These are phyloP conservation scores for Diplosphaera chodatii DNA, from an alignment of 139 green algal species.

Conservation along the genomic window DNA sequence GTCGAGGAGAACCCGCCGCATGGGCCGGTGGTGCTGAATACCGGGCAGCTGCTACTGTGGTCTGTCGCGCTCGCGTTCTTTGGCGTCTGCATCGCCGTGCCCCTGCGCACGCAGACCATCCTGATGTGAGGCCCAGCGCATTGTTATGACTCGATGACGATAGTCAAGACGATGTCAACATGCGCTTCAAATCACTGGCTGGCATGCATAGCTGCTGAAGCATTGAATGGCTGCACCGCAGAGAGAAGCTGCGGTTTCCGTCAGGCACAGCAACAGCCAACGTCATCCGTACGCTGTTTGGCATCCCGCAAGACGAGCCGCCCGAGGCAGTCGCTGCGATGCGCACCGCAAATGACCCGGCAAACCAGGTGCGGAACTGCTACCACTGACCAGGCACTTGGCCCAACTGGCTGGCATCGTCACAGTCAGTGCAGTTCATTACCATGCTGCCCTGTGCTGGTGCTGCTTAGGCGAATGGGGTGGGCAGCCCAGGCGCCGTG, in stretches of 20 bases:
- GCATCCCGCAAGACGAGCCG: not conserved
- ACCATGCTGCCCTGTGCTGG: no score
- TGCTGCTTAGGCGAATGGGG: no score
- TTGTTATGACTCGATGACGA: no score
- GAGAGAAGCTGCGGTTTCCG: conserved; percentile 33
- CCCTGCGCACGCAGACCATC: conserved; percentile 52
- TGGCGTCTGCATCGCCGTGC: conserved; percentile 49
- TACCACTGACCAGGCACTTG: no score
- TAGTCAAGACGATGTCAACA: no score
- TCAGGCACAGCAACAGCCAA: conserved; percentile 44
- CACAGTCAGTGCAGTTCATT: no score
- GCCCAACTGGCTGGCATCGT: no score
- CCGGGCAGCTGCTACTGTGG: conserved; percentile 41
- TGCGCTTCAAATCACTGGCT: no score
- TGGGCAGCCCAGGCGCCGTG: no score
- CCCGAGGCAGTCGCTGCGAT: not conserved
- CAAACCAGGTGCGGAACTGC: not conserved
- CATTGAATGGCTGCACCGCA: not conserved
- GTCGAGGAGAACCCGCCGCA: conserved; percentile 24
- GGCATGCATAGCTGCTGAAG: no score
- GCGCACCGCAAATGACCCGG: not conserved
- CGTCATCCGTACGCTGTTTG: conserved; percentile 47
- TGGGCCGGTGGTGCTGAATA: conserved; percentile 26
- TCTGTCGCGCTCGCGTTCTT: conserved; percentile 40
- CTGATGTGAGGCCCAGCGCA: conserved; percentile 23